Percentiles rank a stretch among this genome's conserved stretches.
Conservation (phyloP, 352 stramenopile species). For the Phytophthora fragariaefolia region DNA sequence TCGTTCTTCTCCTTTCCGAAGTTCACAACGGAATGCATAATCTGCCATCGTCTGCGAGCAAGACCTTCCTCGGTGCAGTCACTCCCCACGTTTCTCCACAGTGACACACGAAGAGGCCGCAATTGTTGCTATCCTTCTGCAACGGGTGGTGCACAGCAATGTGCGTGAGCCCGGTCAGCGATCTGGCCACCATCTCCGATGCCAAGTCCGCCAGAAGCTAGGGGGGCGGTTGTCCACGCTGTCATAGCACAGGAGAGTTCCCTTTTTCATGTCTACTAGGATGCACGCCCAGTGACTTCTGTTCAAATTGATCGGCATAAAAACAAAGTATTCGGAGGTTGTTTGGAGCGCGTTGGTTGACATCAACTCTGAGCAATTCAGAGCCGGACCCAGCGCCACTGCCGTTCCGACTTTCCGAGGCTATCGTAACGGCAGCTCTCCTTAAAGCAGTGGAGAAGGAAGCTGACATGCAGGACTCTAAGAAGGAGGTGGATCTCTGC, state of each 20-base stretch:
- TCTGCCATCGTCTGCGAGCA: conserved; percentile 1
- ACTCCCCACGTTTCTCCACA: not conserved
- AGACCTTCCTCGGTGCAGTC: conserved; percentile 1
- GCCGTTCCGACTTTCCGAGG: not conserved
- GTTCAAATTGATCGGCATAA: conserved; percentile 10
- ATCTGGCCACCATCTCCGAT: not conserved
- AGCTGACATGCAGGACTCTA: not conserved
- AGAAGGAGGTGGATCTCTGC: not conserved
- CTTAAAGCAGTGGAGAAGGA: not conserved
- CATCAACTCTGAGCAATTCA: not conserved
- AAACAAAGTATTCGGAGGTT: not conserved
- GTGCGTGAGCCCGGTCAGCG: not conserved
- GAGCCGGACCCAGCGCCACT: not conserved
- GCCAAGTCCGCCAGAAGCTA: not conserved
- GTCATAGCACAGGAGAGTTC: not conserved
- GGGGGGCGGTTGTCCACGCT: not conserved
- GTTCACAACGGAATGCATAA: conserved; percentile 1
- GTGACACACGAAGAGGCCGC: not conserved
- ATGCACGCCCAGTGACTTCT: conserved; percentile 1
- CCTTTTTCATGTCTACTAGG: not conserved
- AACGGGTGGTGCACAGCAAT: conserved; percentile 3
- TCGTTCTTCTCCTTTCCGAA: not conserved
- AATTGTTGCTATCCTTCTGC: conserved; percentile 9
- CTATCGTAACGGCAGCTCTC: not conserved
- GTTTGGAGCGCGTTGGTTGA: not conserved